Evolutionary conservation across 495 filamentous ascomycete genomes (phyloP), one percentile per base, ranked within the genome.

Genomic region (Opeltia flavorubescens): DNA sequence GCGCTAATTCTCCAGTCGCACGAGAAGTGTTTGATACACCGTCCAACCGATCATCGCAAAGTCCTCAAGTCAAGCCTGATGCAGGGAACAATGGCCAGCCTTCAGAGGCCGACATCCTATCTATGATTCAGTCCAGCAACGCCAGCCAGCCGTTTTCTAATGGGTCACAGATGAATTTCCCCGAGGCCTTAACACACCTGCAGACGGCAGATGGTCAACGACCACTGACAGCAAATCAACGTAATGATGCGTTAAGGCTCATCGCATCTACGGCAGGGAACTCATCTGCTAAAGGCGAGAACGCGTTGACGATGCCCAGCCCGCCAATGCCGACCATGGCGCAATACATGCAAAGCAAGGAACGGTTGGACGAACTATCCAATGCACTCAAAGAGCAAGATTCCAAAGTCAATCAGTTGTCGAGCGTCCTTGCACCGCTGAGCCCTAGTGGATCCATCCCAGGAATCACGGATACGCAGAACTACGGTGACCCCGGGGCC

Each of bases 361-460:
- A 91, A 55, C 81, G 88, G 57, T 29, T 95, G 9, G 86, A 91
- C 39, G 70, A 77, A 34, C 67, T 95, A 6, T 70, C 79, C 41
- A 80, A 78, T 18, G 69, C 91, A 55, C 80, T 89, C 59, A 69
- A 71, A 20, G 76, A 88, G 33, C 85, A 93, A 53, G 72, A 78
- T 42, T 66, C 68, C 28, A 78, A 81, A 18, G 76, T 95, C 5
- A 73, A 83, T 46, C 74, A 82, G 45, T 66, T 95, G 21, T 74
- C 76, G 43, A 74, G 74, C 28, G 58, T 84, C 0, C 67, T 95
- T 20, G 78, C 82, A 26, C 86, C 88, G 1, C 66, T 93, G 25
- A 85, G 79, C 55, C 87, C 86, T 0, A 83, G 74, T 4, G 86
- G 86, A 11, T 69, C 70, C 15, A 91, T 95, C 43, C 86, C 86